phyloP scores from a whole-genome alignment of 331 rosid genomes.

The Quercus phellos region DNA sequence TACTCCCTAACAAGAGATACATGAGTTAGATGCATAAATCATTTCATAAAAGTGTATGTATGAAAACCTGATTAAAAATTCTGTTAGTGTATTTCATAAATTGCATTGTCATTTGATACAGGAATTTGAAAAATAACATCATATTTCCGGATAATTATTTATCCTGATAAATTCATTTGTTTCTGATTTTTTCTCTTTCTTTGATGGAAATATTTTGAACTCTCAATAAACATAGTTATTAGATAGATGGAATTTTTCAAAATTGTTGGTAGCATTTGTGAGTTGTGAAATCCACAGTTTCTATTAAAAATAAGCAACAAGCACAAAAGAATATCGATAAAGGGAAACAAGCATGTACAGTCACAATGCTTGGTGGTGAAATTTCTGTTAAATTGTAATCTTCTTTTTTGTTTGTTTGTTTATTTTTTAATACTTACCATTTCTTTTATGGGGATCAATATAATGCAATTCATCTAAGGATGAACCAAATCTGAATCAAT shows the following conservation, averaged over 20 bases:
- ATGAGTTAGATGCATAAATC: not conserved
- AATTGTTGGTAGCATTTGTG: not conserved
- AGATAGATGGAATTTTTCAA: not conserved
- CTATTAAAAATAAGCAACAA: not conserved
- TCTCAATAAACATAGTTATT: not conserved
- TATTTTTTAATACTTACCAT: not conserved
- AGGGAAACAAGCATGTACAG: not conserved
- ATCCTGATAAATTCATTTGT: not conserved
- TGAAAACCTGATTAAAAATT: not conserved
- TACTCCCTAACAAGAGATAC: slow-evolving; percentile 50
- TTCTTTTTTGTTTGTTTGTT: not conserved
- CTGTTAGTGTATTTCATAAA: not conserved
- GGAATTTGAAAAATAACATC: not conserved
- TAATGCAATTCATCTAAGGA: not conserved
- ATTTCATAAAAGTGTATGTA: not conserved
- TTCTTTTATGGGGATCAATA: not conserved
- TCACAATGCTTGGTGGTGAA: not conserved
- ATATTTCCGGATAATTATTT: not conserved
- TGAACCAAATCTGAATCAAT: not conserved
- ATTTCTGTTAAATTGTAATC: not conserved
- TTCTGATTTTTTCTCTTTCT: not conserved
- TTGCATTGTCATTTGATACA: not conserved
- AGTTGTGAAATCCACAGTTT: not conserved
- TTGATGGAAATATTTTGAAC: not conserved
- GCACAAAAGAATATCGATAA: not conserved